Conservation (phyloP, 345 rosid genomes). For the Salix udensis region DNA sequence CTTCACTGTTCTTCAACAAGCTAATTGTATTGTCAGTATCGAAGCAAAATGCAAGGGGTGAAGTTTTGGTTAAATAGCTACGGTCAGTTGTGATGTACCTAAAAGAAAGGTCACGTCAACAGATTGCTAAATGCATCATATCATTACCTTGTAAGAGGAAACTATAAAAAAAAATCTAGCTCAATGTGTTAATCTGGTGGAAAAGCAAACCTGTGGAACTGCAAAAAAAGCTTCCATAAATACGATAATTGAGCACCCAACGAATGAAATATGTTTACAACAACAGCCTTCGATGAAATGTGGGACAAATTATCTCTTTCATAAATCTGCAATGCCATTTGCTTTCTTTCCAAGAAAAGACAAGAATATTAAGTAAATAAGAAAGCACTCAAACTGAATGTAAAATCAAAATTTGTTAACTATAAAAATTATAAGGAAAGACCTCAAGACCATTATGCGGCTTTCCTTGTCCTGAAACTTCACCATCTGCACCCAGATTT, state of each 20-base stretch:
- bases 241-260: conserved; percentile 59
- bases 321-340: conserved; percentile 36
- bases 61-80: not conserved
- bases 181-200: not conserved
- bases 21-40: not conserved
- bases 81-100: not conserved
- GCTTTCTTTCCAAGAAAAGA: conserved; percentile 44
- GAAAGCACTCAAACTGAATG: conserved; percentile 11
- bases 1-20: not conserved
- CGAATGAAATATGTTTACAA: conserved; percentile 46
- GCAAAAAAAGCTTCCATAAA: conserved; percentile 76
- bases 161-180: not conserved
- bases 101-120: not conserved
- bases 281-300: conserved; percentile 47
- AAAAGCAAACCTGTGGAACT: conserved; percentile 73
- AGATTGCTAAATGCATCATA: not conserved
- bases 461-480: conserved; percentile 54
- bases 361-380: conserved; percentile 13
- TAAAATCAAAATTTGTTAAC: conserved; percentile 11
- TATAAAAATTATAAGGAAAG: conserved; percentile 39
- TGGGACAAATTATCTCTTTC: conserved; percentile 39
- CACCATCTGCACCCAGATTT: conserved; percentile 34
- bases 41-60: not conserved
- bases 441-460: conserved; percentile 77
- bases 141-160: not conserved